Evolutionary conservation across 176 grass and related monocot species (phyloP).

Genomic region (Cocos nucifera): DNA sequence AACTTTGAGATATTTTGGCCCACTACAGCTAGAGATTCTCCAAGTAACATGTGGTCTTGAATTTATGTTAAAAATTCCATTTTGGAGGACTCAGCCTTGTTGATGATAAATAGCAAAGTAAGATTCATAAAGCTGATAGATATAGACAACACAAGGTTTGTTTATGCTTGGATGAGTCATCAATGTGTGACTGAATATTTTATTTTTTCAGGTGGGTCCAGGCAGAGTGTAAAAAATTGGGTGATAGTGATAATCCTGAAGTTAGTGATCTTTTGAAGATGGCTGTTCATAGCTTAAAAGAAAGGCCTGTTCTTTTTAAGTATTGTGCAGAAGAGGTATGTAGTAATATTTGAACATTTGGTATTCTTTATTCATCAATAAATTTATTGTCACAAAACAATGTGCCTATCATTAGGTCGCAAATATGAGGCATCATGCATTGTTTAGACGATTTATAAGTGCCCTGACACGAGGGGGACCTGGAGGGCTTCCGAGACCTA

Average conservation of each 20-base stretch:
- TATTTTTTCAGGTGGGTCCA: conserved; percentile 75
- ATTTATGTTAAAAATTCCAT: no score
- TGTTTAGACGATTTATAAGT: conserved; percentile 98
- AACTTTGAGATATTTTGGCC: no score
- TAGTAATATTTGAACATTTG: conserved; percentile 10
- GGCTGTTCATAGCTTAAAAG: conserved; percentile 78
- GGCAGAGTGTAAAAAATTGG: conserved; percentile 91
- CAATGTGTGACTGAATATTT: neutral
- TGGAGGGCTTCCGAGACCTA: conserved; percentile 81
- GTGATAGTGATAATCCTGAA: conserved; percentile 94
- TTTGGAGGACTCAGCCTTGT: no score
- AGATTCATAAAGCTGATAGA: no score
- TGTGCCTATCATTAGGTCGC: conserved; percentile 45
- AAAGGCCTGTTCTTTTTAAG: conserved; percentile 92
- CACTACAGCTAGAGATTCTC: no score
- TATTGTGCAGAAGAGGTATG: conserved; percentile 97
- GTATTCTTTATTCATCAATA: conserved; percentile 6
- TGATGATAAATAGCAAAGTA: no score
- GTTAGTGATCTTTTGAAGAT: conserved; percentile 83
- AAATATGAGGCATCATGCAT: conserved; percentile 97
- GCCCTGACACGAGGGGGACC: conserved; percentile 95
- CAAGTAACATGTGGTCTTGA: no score
- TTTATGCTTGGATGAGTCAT: no score
- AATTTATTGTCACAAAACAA: conserved; percentile 1
- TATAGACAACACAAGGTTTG: no score